phyloP scores from a whole-genome alignment of 2,329 filamentous ascomycete genomes.

The Alternaria solani region DNA sequence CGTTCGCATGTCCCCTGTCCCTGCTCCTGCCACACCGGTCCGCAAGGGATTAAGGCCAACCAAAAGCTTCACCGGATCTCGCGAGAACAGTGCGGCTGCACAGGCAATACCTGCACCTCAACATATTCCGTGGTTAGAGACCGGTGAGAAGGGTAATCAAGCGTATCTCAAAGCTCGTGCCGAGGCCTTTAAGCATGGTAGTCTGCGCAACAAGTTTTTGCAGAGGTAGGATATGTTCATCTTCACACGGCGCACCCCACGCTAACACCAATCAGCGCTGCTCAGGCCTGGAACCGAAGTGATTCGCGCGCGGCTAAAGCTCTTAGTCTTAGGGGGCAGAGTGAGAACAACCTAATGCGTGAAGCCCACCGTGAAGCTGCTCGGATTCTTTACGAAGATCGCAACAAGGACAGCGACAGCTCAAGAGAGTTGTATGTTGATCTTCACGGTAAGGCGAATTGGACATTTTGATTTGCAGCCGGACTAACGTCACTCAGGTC shows the following conservation, averaged over 20 bases:
- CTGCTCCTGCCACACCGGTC: constrained; percentile 66
- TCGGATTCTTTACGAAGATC: constrained; percentile 88
- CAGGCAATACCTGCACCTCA: constrained; percentile 87
- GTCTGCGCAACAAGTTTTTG: constrained; percentile 93
- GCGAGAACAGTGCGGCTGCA: constrained; percentile 81
- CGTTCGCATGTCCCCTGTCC: constrained; percentile 92
- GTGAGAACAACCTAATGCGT: constrained; percentile 96
- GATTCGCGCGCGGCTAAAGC: constrained; percentile 96
- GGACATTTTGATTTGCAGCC: too few relatives aligned
- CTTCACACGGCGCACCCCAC: neutral
- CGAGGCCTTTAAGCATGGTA: constrained; percentile 97
- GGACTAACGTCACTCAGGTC: constrained; percentile 55
- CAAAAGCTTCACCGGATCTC: constrained; percentile 70
- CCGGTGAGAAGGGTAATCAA: constrained; percentile 88
- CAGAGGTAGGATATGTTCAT: constrained; percentile 71
- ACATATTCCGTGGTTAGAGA: constrained; percentile 96
- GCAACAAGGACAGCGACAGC: constrained; percentile 73
- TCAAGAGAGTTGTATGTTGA: constrained; percentile 87
- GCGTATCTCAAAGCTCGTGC: constrained; percentile 93
- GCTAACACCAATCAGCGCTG: constrained; percentile 69
- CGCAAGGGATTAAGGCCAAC: constrained; percentile 69
- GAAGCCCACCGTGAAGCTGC: constrained; percentile 96
- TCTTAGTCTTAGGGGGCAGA: constrained; percentile 90
- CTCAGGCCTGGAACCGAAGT: constrained; percentile 98
- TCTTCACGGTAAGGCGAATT: constrained; percentile 69